Evolutionary conservation across 2,329 filamentous ascomycete species (phyloP), one percentile per base, ranked within the genome.

Genomic region (Fusarium sp.): DNA sequence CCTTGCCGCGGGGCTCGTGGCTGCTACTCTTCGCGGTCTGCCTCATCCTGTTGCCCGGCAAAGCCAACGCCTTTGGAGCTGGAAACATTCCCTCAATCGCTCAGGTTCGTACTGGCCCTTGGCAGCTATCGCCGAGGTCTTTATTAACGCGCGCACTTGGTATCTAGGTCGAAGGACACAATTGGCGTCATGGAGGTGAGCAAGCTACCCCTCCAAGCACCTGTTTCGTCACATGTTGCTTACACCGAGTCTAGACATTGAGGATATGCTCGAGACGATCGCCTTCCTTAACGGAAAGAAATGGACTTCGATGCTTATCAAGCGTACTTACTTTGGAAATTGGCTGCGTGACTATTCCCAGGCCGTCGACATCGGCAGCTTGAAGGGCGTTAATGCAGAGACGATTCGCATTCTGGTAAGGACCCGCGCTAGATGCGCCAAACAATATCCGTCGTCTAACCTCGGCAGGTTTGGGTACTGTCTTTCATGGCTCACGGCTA

Each of bases 311-410:
- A 92, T 94, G 87, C 90, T 94, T 84, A 88, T 96, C 63, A 93
- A 93, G 83, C 88, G 93, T 65, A 92, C 92, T 34, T 96, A 95
- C 84, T 96, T 96, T 85, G 94, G 94, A 67, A 97, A 97, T 83
- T 97, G 94, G 94, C 86, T 96, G 45, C 89, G 94, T 70, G 94
- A 96, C 84, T 97, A 97, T 82, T 95, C 93, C 14, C 94, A 96
- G 80, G 94, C 94, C 39, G 88, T 96, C 82, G 94, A 96, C 79
- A 92, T 95, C 14, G 93, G 93, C 58, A 94, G 92, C 70, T 83
- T 97, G 71, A 95, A 95, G 83, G 92, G 91, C 70, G 91, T 95
- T 69, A 94, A 93, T 73, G 92, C 93, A 37, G 92, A 92, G 41
- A 95, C 94, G 5, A 94, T 97, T 77, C 89, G 94, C 50, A 90